Base-by-base conservation (phyloP, 75 land plant genomes). In the Picea glauca region DNA sequence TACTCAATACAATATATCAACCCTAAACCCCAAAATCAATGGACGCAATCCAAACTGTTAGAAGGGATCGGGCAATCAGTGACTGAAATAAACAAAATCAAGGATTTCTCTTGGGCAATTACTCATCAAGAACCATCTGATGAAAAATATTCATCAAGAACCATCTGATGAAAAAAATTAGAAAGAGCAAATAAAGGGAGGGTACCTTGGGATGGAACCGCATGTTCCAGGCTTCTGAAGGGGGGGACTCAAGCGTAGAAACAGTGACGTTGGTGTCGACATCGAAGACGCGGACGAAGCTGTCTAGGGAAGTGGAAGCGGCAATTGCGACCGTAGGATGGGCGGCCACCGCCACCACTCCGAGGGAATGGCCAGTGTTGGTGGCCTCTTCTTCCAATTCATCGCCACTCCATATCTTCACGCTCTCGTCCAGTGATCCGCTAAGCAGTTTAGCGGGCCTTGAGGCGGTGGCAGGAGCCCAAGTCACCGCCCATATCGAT, bases 161-260 rank as follows among this genome's bases (percentile, higher is more conserved):
- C 56, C 56, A 50, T 9, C 56, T 50, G 56, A 50, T 50, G 56
- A 50, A 0, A 50, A 50, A 50, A 50, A 50, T 1, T 50, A 9
- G 56, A 9, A 50, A 9, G 54, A 50, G 9, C 56, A 50, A 50
- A 50, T 50, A 50, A 50, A 50, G 56, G 56, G 56, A 50, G 56
- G 56, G 12, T 50, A 93, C 99, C 96, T 88, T 83, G 67, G 98
- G 99, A 84, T 95, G 79, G 78, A 97, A 97, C 76, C 83, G 90
- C 98, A 97, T 84, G 73, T 90, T 84, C 99, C 99, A 97, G 79
- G 94, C 99, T 73, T 97, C 98, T 38, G 98, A 89, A 11, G 99
- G 99, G 11, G 94, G 90, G 43, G 95, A 93, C 79, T 97, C 99
- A 32, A 97, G 96, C 17, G 90, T 91, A 58, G 99, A 84, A 26